Percentiles rank a stretch among this genome's conserved stretches.
Conservation (phyloP, 2,329 filamentous ascomycete genomes). For the Proliferodiscus dingleyae region DNA sequence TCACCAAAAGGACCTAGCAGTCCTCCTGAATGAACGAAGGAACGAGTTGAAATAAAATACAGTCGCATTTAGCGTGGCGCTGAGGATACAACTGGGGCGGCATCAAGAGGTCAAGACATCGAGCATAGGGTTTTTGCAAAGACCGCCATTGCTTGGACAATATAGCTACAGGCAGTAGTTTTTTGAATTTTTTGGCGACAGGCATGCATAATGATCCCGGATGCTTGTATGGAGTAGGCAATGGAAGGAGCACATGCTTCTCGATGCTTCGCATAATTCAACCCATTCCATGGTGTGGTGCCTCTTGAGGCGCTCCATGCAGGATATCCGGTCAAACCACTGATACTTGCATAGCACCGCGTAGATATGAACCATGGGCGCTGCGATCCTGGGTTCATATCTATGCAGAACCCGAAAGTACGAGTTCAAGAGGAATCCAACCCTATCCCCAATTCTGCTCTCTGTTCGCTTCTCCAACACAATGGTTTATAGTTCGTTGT, state of each 20-base stretch:
- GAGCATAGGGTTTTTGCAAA: background rate
- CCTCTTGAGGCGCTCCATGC: too few relatives aligned
- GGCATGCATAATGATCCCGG: background rate
- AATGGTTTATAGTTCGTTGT: constrained; percentile 51
- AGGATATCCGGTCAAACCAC: too few relatives aligned
- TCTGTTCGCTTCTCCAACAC: background rate
- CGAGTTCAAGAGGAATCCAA: too few relatives aligned
- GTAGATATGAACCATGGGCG: background rate
- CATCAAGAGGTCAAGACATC: background rate
- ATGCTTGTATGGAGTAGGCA: background rate
- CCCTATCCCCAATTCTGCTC: constrained; percentile 9
- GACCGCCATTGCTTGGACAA: too few relatives aligned
- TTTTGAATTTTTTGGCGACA: too few relatives aligned
- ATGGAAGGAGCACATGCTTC: too few relatives aligned
- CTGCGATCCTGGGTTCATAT: background rate
- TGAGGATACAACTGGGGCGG: background rate
- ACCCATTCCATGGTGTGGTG: too few relatives aligned
- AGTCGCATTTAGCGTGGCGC: background rate
- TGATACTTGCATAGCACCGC: background rate
- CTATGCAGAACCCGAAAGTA: background rate
- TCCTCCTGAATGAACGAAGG: background rate
- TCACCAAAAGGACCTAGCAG: background rate
- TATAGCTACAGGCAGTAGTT: too few relatives aligned
- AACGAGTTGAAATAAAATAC: background rate
- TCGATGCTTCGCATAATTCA: too few relatives aligned